These are phyloP conservation scores for Saccharum spontaneum DNA, from an alignment of 176 grass and related monocot genomes.

Conservation along the genomic window DNA sequence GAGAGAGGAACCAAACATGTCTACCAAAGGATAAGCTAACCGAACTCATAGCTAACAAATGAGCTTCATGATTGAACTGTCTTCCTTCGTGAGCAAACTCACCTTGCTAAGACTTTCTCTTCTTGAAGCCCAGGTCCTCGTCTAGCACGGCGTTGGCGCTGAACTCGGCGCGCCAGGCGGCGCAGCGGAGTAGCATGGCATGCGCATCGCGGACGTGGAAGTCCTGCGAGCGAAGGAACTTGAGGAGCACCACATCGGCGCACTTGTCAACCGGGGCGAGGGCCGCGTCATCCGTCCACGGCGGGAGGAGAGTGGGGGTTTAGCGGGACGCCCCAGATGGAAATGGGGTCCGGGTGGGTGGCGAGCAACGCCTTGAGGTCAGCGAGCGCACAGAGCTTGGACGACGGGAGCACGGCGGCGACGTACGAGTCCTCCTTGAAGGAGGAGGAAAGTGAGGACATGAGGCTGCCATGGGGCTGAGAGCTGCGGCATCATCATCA, in stretches of 20 bases:
- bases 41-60: no score
- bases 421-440: slow-evolving; percentile 97
- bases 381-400: slow-evolving; percentile 68
- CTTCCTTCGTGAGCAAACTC: no score
- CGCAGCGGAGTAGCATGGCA: slow-evolving; percentile 77
- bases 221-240: slow-evolving; percentile 83
- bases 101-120: no score
- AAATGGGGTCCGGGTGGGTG: slow-evolving; percentile 55
- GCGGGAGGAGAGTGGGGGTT: not conserved
- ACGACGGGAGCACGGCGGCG: slow-evolving; percentile 57
- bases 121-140: slow-evolving; percentile 89
- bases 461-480: slow-evolving; percentile 21
- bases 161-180: slow-evolving; percentile 78
- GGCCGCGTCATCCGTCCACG: slow-evolving; percentile 5
- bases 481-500: no score
- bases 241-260: slow-evolving; percentile 88
- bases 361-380: slow-evolving; percentile 70
- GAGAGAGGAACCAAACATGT: no score
- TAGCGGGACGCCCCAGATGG: slow-evolving; percentile 85
- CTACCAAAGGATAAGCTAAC: no score
- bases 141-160: slow-evolving; percentile 62
- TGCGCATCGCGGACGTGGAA: slow-evolving; percentile 79
- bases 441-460: slow-evolving; percentile 70
- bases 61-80: no score
- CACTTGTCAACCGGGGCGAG: slow-evolving; percentile 48